Conservation (phyloP, 164 flowering plant species). For the Kalanchoe fedtschenkoi region DNA sequence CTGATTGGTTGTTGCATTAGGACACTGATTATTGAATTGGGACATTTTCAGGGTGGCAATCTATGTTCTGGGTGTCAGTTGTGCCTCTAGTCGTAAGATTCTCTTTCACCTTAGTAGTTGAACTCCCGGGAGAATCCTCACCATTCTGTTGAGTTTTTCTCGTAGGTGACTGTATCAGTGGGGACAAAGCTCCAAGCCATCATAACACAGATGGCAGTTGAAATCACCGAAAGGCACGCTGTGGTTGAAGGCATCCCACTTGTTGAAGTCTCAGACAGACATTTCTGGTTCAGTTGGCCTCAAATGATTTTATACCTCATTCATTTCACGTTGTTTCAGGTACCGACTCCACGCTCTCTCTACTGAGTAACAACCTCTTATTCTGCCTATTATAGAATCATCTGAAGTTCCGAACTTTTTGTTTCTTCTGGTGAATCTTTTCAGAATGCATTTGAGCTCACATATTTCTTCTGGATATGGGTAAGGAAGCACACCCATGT, state of each 20-base stretch:
- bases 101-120: background rate
- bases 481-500: too few relatives aligned
- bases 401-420: background rate
- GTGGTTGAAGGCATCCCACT: conserved; percentile 51
- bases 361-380: background rate
- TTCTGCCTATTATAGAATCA: background rate
- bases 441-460: conserved; percentile 95
- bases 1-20: background rate
- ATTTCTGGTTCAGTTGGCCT: conserved; percentile 53
- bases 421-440: background rate
- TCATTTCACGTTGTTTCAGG: conserved; percentile 53
- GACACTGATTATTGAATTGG: background rate
- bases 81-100: conserved; percentile 66
- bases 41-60: conserved; percentile 12
- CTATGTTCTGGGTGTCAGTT: conserved; percentile 53
- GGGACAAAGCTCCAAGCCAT: conserved; percentile 53
- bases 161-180: conserved; percentile 35
- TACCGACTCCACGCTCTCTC: too few relatives aligned
- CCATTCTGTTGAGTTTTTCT: background rate
- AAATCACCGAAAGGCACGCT: conserved; percentile 37
- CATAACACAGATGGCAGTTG: conserved; percentile 45
- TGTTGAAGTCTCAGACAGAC: conserved; percentile 39
- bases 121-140: background rate
- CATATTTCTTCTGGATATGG: conserved; percentile 28
- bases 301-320: conserved; percentile 43